Evolutionary conservation across 306 rosid genomes (phyloP), one percentile per base, ranked within the genome.

Genomic region (Cucurbita maxima): DNA sequence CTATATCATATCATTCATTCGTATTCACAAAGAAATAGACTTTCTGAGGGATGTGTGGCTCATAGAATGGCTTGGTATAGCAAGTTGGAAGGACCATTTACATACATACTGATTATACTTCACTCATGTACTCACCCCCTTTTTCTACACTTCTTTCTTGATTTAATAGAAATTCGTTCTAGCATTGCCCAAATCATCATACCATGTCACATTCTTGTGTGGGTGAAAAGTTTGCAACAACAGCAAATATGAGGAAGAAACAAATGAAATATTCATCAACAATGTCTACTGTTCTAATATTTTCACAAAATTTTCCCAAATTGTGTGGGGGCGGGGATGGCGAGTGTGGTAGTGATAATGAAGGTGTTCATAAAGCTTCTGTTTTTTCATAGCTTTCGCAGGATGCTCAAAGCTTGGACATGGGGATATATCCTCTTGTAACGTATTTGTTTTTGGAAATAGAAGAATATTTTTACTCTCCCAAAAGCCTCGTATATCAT

Each of bases 351-450:
- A 68, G 67, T 74, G 41, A 59, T 87, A 40, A 37, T 79, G 71
- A 87, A 85, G 83, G 84, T 79, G 36, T 66, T 87, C n/a, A 85
- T 79, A 82, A 87, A 83, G 60, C 62, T 87, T 72, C 80, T 83
- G 75, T 76, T 78, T 48, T 43, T 76, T 36, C 86, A 75, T 15
- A 81, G 48, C 37, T 77, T 80, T 71, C 82, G 82, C 20, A 72
- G 77, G 59, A 83, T 57, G 74, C 75, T 73, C 16, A 83, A 60
- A 78, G 78, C 59, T 70, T 57, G 73, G 55, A 45, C 57, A 5
- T 70, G 59, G 74, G 50, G 74, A 70, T 30, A 30, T 30, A 30
- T 30, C 34, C 34, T 30, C 34, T 30, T 30, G 34, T 2, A 30
- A 30, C 34, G 3, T 30, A 30, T 30, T 30, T 30, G 34, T 30